These are phyloP conservation scores for Hirschioporus abietinus DNA, from an alignment of 768 basidiomycete genomes.

Conservation along the genomic window DNA sequence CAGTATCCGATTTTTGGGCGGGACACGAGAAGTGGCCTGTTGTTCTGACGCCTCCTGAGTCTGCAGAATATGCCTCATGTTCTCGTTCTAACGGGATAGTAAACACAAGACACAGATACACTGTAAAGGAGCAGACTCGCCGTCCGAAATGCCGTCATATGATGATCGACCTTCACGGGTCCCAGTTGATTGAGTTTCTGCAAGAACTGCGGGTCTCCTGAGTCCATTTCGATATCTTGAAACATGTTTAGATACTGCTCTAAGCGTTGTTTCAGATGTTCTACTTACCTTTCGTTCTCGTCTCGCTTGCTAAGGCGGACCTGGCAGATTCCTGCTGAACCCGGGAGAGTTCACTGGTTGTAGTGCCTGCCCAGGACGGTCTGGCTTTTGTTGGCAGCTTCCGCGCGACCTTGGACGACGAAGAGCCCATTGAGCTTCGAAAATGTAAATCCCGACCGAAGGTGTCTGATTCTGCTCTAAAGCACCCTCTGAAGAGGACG, in stretches of 20 bases:
- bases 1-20: slow-evolving; percentile 48
- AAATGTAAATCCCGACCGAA: too few relatives aligned
- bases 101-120: neutral
- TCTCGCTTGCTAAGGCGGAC: slow-evolving; percentile 41
- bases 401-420: slow-evolving; percentile 55
- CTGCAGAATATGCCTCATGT: slow-evolving; percentile 42
- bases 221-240: slow-evolving; percentile 57
- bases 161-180: slow-evolving; percentile 65
- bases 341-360: slow-evolving; percentile 31
- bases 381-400: slow-evolving; percentile 43
- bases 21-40: slow-evolving; percentile 38
- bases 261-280: neutral
- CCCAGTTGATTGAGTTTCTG: slow-evolving; percentile 61
- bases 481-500: too few relatives aligned
- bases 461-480: too few relatives aligned
- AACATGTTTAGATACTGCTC: slow-evolving; percentile 5
- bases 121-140: neutral
- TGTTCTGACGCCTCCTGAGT: slow-evolving; percentile 51
- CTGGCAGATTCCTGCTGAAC: slow-evolving; percentile 15
- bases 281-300: slow-evolving; percentile 40
- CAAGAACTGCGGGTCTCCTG: slow-evolving; percentile 67
- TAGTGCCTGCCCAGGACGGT: slow-evolving; percentile 43
- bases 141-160: slow-evolving; percentile 41
- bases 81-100: slow-evolving; percentile 12
- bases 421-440: slow-evolving; percentile 47